Base-by-base conservation (phyloP, 371 early-diverging fungal species). In the Mortierella sp. region DNA sequence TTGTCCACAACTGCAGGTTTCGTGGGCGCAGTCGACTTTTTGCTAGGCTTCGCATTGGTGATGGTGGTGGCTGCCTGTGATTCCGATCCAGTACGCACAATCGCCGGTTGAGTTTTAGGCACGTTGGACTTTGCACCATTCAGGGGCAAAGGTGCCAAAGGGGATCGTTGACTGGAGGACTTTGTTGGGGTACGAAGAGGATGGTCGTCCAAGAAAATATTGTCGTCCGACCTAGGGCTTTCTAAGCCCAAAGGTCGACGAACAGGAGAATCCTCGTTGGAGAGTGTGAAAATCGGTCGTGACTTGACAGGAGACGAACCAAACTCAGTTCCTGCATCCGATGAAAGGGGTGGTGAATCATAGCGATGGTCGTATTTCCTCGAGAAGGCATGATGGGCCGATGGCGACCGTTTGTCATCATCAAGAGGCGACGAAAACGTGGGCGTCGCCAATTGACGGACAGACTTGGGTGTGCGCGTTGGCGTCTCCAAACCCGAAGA, bases 281-380 rank as follows among this genome's bases (percentile, higher is more conserved):
- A 54, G 14, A 69, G 27, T 0, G 58, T 51, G 46, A 70, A 76
- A 23, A 65, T 46, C 10, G 78, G 61, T 26, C 47, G 54, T 1
- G 66, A 47, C 12, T 30, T 53, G 27, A 67, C 53, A 3, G 70
- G 71, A 21, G 70, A 76, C 7, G 68, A 61, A 21, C 59, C 61
- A 24, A 47, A 70, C 1, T 76, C 78, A 2, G 59, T 70, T 28
- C 42, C 56, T 26, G 59, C 55, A 51, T 76, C 78, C 23, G 78
- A 61, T 4, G 66, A 64, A 13, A 70, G 66, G 2, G 72, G 72
- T 23, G 72, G 72, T 18, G 78, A 66, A 23, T 66, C 39, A 12
- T 66, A 65, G 12, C 30, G 39, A n/a, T n/a, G n/a, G n/a, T n/a
- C n/a, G n/a, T n/a, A n/a, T n/a, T n/a, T n/a, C n/a, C n/a, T n/a